Evolutionary conservation across 1,139 yeast genomes (phyloP), one percentile per base, ranked within the genome.

Genomic region (Sugiyamaella xylanicola): DNA sequence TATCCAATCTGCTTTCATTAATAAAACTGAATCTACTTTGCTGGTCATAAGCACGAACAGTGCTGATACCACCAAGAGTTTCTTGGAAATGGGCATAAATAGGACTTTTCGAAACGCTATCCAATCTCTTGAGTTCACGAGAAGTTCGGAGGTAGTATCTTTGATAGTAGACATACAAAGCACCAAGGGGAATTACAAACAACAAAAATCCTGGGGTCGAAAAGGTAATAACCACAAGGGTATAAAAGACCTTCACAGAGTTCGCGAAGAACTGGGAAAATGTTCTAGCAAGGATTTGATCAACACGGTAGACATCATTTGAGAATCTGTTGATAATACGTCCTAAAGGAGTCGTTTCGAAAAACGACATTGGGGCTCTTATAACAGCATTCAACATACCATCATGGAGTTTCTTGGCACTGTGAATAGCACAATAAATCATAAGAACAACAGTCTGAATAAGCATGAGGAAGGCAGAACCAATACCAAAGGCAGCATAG

Each of bases 11-110:
- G 53, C 82, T 75, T 69, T 87, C 86, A 70, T 91, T 92, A 68
- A 89, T 77, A 65, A 77, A 83, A 56, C 76, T 78, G 70, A 93
- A 95, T 67, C 98, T 79, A 2, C 76, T 74, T 60, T 81, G 81
- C 69, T 93, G 97, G 52, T 79, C 81, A 68, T 86, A 95, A 1
- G 98, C 98, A 63, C 98, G 81, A 59, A 95, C 88, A 1, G 96
- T 87, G 17, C 91, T 80, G 39, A 93, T 88, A 63, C 99, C 99
- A 62, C 84, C 88, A 59, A 93, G 77, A 2, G 97, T 85, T 70
- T 93, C 99, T 73, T 93, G 99, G 82, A 93, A 93, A 70, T 95
- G 97, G 3, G 98, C 96, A 74, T 84, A 93, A 48, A 93, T 87
- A 29, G 99, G 99, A 8, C 97, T 89, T 72, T 90, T 83, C 0